Base-by-base conservation (phyloP, 1,284 basidiomycete species). In the Laetiporus sulphureus region DNA sequence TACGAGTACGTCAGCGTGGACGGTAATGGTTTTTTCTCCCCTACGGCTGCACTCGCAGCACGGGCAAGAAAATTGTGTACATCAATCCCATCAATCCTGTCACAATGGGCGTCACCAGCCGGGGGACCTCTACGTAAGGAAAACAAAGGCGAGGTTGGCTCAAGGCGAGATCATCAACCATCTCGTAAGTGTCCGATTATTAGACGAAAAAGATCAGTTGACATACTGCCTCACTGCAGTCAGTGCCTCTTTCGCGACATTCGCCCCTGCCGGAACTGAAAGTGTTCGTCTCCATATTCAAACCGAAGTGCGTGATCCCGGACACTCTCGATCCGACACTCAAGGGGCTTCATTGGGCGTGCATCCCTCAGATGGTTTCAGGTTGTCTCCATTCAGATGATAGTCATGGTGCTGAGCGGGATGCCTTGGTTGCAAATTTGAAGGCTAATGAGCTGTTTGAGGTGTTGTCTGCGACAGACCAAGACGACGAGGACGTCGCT, bases 241-340 rank as follows among this genome's bases (percentile, higher is more conserved):
- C 89, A 3, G 81, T 90, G 0, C 89, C 92, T 0, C 67, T 95
- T 1, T 79, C 81, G 3, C 77, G 93, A 0, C 93, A 96, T 55
- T 93, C 91, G 0, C 72, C 86, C 0, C 72, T 94, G 1, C 86
- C 88, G 0, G 93, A 97, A 57, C 72, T 97, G 1, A 79, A 80
- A 47, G 64, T 68, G 3, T 84, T 96, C 38, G 88, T 94, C 11
- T 64, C 73, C 0, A 66, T 92, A 8, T 95, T 97, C 62, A 73
- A 73, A 18, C 92, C 92, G 0, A 69, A 64, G 18, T 67, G 73
- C 2, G 62, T 95, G 1, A 74, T 89, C 2, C 91, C 91, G 0
- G 93, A 93, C 53, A 86, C 86, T 0, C 72, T 94, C 5, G 71
- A 81, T 21, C 75, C 80, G 0, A 62, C 65, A 2, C 57, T 83